Evolutionary conservation across 371 early-diverging fungal genomes (phyloP), one percentile per base, ranked within the genome.

Genomic region (Neoconidiobolus thromboides): DNA sequence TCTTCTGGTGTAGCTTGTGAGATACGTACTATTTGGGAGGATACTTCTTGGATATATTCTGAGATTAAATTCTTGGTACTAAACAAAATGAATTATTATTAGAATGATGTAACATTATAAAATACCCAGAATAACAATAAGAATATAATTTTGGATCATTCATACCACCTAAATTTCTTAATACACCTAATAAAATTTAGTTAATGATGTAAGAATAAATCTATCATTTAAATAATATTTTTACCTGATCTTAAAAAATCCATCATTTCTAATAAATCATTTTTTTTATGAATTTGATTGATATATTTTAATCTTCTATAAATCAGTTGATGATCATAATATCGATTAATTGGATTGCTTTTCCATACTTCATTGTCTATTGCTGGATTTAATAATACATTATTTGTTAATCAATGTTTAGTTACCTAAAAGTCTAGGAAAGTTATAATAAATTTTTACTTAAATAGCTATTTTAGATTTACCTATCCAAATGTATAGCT

Each of bases 161-260:
- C 37, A 87, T 73, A 10, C 85, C 86, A 47, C 83, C 86, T 58
- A 86, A 71, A 61, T 86, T 86, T 15, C 88, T 68, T 14, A 83
- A 61, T 5, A 85, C 61, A 7, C 80, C 78, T 73, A 62, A 51
- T 48, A 50, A 56, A 26, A 26, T 26, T 26, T 26, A 26, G 26
- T 26, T 26, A 26, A 26, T 14, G 15, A 60, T 48, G 1, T 46
- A 7, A 5, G 44, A 44, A 26, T 6, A 52, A 44, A 48, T 15
- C 2, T 40, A 5, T 50, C 12, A 48, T 26, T 15, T 46, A 7
- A 43, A 50, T 26, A 50, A 43, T 7, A 7, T 44, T 49, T 12
- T 57, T 56, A 60, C 74, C 75, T 38, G 80, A 71, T 43, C 85
- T 73, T 46, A 85, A 63, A 2, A 75, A 55, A 63, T 80, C 81